Evolutionary conservation across 768 basidiomycete species (phyloP), one percentile per base, ranked within the genome.

Genomic region (Trametes meyenii): DNA sequence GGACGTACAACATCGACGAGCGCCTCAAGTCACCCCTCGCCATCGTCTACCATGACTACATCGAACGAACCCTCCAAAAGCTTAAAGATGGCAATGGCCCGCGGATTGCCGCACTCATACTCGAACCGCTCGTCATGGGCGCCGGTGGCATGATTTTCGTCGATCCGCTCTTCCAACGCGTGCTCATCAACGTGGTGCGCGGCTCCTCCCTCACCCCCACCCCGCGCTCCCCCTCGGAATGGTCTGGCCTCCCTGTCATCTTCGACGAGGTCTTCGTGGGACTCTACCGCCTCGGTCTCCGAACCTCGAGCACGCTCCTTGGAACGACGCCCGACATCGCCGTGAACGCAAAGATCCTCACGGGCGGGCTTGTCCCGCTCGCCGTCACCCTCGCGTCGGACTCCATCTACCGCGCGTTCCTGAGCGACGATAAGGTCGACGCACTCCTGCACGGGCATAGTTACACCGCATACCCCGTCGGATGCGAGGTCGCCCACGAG

Each of bases 71-170:
- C 4, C 73, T 96, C 16, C 74, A 77, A 16, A 73, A 75, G 5
- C 73, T 90, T 13, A 70, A 80, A 26, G 65, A 68, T 40, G 73
- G 72, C 0, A 79, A 80, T 12, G 68, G 70, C 3, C 77, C 75
- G 0, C 78, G 72, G 2, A 72, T 92, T 3, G 90, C 86, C 1
- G 91, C 93, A 0, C 79, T 98, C 17, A 86, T 98, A 6, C 76
- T 98, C 29, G 96, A 98, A 71, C 96, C 96, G 0, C 80, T 96
- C 23, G 83, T 95, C 24, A 90, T 98, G 83, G 96, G 96, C 14
- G 95, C 96, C 0, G 96, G 93, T 0, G 96, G 96, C 0, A 98
- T 98, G 96, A 80, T 94, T 33, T 98, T 98, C 69, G 93, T 98
- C 24, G 96, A 98, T 71, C 96, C 96, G 10, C 85, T 98, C 44